Percentiles rank a stretch among this genome's conserved stretches.
These are phyloP conservation scores for Coprinellus micaceus DNA, from an alignment of 768 basidiomycete genomes.

Conservation along the genomic window DNA sequence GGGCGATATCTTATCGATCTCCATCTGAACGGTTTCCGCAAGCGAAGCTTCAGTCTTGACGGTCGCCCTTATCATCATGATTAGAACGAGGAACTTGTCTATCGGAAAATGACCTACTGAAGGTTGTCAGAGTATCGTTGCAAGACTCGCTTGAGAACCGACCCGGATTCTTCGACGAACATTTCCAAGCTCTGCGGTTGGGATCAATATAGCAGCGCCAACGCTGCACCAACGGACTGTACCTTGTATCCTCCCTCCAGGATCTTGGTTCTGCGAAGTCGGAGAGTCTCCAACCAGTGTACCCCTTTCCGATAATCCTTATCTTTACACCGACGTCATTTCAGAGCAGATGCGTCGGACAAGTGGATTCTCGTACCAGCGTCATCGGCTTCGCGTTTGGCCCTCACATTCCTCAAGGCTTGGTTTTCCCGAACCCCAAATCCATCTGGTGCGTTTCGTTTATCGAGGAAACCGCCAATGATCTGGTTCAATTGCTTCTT, in stretches of 20 bases:
- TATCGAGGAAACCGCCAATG: constrained; percentile 75
- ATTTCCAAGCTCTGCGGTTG: constrained; percentile 68
- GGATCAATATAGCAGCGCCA: neutral
- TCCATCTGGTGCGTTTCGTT: constrained; percentile 63
- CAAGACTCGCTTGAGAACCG: constrained; percentile 58
- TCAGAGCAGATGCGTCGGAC: neutral
- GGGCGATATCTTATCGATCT: constrained; percentile 65
- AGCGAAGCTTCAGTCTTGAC: constrained; percentile 71
- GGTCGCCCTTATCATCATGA: constrained; percentile 65
- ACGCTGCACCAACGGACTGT: neutral
- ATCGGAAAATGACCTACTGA: constrained; percentile 42
- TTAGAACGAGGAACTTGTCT: neutral
- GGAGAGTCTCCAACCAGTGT: constrained; percentile 88
- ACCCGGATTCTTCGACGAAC: constrained; percentile 72
- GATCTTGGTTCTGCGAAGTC: constrained; percentile 77
- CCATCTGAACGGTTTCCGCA: constrained; percentile 56
- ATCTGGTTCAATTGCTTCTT: constrained; percentile 86
- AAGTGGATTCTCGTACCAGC: constrained; percentile 52
- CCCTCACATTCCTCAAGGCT: constrained; percentile 72
- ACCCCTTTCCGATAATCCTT: constrained; percentile 88
- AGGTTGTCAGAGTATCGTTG: constrained; percentile 78
- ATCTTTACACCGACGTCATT: constrained; percentile 41
- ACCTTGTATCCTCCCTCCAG: constrained; percentile 80
- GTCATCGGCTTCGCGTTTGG: constrained; percentile 88
- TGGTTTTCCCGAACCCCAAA: constrained; percentile 57